phyloP scores from a whole-genome alignment of 306 rosid genomes.

The Quercus bicolor region DNA sequence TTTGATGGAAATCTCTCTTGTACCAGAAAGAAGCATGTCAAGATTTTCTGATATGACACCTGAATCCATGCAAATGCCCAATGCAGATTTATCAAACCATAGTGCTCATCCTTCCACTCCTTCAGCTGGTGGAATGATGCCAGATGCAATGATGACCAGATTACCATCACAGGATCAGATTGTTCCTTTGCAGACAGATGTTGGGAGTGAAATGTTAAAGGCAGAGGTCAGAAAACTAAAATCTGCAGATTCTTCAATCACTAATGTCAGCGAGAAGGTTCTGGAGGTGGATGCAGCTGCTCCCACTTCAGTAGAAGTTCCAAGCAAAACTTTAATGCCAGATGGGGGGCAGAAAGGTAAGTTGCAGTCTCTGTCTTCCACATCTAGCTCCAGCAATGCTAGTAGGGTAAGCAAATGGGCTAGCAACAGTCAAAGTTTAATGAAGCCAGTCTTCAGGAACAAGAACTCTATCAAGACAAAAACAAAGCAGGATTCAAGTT shows the following conservation, averaged over 20 bases:
- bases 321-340: conserved; percentile 28
- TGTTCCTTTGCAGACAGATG: conserved; percentile 40
- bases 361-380: conserved; percentile 39
- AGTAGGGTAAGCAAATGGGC: conserved; percentile 52
- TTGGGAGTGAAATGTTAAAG: conserved; percentile 31
- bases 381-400: conserved; percentile 37
- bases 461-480: conserved; percentile 62
- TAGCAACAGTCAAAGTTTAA: conserved; percentile 48
- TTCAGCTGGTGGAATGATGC: conserved; percentile 22
- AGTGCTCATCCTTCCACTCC: conserved; percentile 32
- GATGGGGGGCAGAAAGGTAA: conserved; percentile 40
- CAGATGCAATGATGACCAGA: conserved; percentile 28
- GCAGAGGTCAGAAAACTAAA: conserved; percentile 27
- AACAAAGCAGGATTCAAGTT: conserved; percentile 52
- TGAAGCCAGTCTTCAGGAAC: conserved; percentile 58
- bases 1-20: conserved; percentile 73
- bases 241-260: conserved; percentile 27
- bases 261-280: conserved; percentile 33
- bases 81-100: conserved; percentile 28
- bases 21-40: conserved; percentile 53
- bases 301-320: conserved; percentile 36
- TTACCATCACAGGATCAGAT: conserved; percentile 45
- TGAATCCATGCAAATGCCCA: conserved; percentile 20
- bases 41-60: conserved; percentile 38
- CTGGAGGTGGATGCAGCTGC: conserved; percentile 31